A percentile compares a stretch with the other conserved stretches of the same genome.
These are phyloP conservation scores for Kazachstania sp. DNA, from an alignment of 1,139 yeast genomes.

Conservation along the genomic window DNA sequence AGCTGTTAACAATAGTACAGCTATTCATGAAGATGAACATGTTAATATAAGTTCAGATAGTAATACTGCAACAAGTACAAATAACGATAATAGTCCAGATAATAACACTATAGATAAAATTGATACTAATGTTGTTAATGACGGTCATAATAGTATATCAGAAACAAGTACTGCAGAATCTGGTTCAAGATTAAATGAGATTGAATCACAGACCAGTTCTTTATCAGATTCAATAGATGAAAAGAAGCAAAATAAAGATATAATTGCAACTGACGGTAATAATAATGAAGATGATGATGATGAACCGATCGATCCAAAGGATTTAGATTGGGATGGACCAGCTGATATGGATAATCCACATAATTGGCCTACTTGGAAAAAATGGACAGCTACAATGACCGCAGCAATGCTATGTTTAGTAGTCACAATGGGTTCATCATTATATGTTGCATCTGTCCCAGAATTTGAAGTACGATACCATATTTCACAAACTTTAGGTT, in stretches of 20 bases:
- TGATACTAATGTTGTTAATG: neutral
- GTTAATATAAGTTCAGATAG: too few relatives aligned
- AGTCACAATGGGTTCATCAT: constrained; percentile 63
- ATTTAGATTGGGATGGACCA: constrained; percentile 55
- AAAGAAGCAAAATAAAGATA: neutral
- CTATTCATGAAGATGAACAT: too few relatives aligned
- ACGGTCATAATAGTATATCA: neutral
- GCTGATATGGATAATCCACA: constrained; percentile 54
- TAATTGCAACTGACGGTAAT: neutral
- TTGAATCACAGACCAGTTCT: neutral
- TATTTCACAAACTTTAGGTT: constrained; percentile 49
- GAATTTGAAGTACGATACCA: constrained; percentile 41
- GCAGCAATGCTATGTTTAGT: constrained; percentile 58
- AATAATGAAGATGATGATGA: neutral
- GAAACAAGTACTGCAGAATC: neutral
- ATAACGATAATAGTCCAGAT: neutral
- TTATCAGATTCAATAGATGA: too few relatives aligned
- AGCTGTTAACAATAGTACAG: too few relatives aligned
- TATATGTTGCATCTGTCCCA: constrained; percentile 54
- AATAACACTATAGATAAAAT: neutral
- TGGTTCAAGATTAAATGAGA: neutral
- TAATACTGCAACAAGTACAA: too few relatives aligned
- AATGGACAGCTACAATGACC: constrained; percentile 56
- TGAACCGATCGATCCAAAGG: constrained; percentile 31
- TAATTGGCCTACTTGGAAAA: constrained; percentile 56